These are phyloP conservation scores for Trichoderma koningii DNA, from an alignment of 2,329 filamentous ascomycete species.

Conservation along the genomic window DNA sequence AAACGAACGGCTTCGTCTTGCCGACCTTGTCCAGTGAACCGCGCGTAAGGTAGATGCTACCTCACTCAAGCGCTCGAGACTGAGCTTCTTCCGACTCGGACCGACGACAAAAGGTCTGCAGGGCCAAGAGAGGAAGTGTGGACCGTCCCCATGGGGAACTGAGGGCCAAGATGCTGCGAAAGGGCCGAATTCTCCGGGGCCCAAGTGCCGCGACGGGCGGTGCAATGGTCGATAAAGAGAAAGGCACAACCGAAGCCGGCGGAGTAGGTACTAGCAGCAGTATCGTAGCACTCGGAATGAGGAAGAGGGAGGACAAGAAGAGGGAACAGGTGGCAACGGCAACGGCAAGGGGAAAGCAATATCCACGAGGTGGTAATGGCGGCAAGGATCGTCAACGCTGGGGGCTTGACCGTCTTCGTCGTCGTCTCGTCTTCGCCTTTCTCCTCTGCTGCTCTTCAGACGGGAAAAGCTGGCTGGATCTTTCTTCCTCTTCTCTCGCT, in stretches of 20 bases:
- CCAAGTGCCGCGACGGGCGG: conserved; percentile 21
- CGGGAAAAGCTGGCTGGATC: not conserved
- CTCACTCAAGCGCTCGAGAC: not conserved
- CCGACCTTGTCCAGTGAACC: conserved; percentile 19
- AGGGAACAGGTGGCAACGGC: not conserved
- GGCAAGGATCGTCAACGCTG: not conserved
- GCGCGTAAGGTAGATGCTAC: conserved; percentile 1
- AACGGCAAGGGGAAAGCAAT: not conserved
- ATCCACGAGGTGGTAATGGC: not conserved
- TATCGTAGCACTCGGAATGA: not conserved
- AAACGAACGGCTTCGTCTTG: not conserved
- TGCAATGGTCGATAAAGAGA: not conserved
- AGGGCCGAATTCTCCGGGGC: conserved; percentile 28
- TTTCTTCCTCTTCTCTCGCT: not conserved
- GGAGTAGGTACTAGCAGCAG: not conserved
- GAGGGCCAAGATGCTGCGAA: conserved; percentile 23
- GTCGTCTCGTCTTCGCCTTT: not conserved
- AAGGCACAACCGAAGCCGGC: not conserved
- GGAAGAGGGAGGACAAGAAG: not conserved
- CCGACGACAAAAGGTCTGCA: conserved; percentile 26
- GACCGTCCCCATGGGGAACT: conserved; percentile 25
- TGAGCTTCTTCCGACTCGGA: conserved; percentile 17
- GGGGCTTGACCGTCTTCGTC: not conserved
- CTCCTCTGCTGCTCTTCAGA: not conserved
- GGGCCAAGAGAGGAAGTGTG: conserved; percentile 20